Evolutionary conservation across 345 rosid species (phyloP).

Genomic region (Schrenkiella parvula): DNA sequence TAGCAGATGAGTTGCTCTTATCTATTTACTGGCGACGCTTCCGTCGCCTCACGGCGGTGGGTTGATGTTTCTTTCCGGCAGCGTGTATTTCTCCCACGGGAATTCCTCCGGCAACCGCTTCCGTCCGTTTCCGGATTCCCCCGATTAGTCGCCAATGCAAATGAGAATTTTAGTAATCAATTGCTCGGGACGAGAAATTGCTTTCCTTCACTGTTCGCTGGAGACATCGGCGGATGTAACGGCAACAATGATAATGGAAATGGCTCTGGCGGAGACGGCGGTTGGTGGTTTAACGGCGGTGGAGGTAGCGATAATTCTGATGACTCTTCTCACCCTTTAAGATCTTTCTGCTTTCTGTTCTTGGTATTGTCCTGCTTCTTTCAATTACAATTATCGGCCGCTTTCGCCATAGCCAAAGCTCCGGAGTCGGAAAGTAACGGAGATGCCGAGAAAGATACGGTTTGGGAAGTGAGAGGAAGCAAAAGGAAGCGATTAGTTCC

Average conservation of each 20-base stretch:
- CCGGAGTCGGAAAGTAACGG: constrained; percentile 17
- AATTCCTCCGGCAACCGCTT: constrained; percentile 13
- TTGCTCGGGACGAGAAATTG: neutral
- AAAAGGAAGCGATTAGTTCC: constrained; percentile 62
- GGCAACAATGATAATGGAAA: constrained; percentile 21
- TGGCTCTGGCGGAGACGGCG: constrained; percentile 17
- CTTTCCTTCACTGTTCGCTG: neutral
- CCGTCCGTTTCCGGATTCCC: neutral
- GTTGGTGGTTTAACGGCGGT: constrained; percentile 28
- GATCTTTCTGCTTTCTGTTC: constrained; percentile 24
- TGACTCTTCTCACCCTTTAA: constrained; percentile 20
- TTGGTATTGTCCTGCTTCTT: constrained; percentile 38
- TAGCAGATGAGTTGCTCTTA: constrained; percentile 33
- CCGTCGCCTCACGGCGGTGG: constrained; percentile 12
- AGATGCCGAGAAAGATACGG: constrained; percentile 24
- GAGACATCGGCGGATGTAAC: neutral
- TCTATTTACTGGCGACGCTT: constrained; percentile 20
- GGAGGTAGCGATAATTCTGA: constrained; percentile 33
- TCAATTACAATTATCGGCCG: constrained; percentile 43
- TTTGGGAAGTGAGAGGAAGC: constrained; percentile 79
- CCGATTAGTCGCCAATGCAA: constrained; percentile 6
- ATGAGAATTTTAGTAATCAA: constrained; percentile 8
- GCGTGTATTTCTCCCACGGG: constrained; percentile 6
- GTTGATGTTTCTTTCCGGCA: constrained; percentile 8
- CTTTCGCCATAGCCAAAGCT: constrained; percentile 40